These are phyloP conservation scores for Limnanthes douglasii DNA, from an alignment of 345 rosid genomes.

Conservation along the genomic window DNA sequence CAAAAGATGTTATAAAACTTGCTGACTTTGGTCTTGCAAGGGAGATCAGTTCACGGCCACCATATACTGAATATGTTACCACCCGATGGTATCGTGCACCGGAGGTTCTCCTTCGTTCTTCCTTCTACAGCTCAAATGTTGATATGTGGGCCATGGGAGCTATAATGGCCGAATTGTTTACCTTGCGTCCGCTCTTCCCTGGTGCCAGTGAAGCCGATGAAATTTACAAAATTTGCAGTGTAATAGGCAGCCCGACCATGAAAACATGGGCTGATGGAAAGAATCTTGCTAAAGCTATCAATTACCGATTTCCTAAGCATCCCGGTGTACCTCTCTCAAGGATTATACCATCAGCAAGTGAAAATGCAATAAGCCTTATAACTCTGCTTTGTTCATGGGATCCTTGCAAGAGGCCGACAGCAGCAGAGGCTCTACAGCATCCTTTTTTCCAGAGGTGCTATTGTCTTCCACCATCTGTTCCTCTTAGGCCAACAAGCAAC, in stretches of 20 bases:
- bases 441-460: conserved; percentile 92
- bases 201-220: conserved; percentile 22
- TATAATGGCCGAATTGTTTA: conserved; percentile 29
- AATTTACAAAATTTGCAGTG: conserved; percentile 21
- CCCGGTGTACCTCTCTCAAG: conserved; percentile 6
- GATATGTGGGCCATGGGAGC: conserved; percentile 57
- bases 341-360: conserved; percentile 16
- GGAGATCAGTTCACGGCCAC: conserved; percentile 22
- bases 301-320: conserved; percentile 23
- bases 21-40: conserved; percentile 37
- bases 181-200: conserved; percentile 25
- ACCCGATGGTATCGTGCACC: conserved; percentile 43
- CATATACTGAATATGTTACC: conserved; percentile 20
- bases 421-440: conserved; percentile 86
- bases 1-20: conserved; percentile 17
- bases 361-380: conserved; percentile 10
- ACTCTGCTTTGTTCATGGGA: conserved; percentile 82
- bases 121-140: conserved; percentile 20
- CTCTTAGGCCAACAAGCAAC: conserved; percentile 24
- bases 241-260: conserved; percentile 24
- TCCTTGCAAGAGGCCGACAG: conserved; percentile 75
- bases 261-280: conserved; percentile 26
- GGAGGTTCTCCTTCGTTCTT: conserved; percentile 22
- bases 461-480: conserved; percentile 83
- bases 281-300: conserved; percentile 15